Evolutionary conservation across 2,329 filamentous ascomycete genomes (phyloP).

Genomic region (Colletotrichum coccodes): DNA sequence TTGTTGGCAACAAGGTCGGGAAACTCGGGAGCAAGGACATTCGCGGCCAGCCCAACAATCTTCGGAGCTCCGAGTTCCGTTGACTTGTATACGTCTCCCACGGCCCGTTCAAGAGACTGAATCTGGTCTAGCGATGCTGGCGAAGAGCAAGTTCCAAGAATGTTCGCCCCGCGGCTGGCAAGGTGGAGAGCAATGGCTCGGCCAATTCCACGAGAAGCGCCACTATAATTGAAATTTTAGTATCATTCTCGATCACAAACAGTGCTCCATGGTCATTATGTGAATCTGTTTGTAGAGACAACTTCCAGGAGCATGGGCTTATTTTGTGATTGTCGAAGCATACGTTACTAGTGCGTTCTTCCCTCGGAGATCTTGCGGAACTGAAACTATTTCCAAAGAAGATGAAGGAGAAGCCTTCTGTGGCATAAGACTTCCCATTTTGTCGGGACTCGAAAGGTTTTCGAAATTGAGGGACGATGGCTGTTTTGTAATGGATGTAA

Average conservation of each 20-base stretch:
- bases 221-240: conserved; percentile 64
- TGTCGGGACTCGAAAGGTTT: background rate
- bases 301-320: background rate
- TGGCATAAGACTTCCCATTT: background rate
- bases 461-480: background rate
- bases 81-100: background rate
- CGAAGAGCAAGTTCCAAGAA: conserved; percentile 43
- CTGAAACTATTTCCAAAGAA: too few species aligned
- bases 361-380: background rate
- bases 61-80: conserved; percentile 29
- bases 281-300: too few species aligned
- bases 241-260: too few species aligned
- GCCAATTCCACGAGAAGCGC: conserved; percentile 60
- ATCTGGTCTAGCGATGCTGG: background rate
- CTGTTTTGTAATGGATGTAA: background rate
- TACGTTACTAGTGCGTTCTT: background rate
- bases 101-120: background rate
- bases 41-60: conserved; percentile 41
- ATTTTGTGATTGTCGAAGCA: background rate
- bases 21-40: conserved; percentile 42
- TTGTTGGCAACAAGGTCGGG: conserved; percentile 40
- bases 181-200: conserved; percentile 41
- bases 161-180: conserved; percentile 40
- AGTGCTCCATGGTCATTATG: too few species aligned
- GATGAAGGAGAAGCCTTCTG: background rate